phyloP scores from a whole-genome alignment of 1,284 basidiomycete species.

The Rhodotorula mucilaginosa region DNA sequence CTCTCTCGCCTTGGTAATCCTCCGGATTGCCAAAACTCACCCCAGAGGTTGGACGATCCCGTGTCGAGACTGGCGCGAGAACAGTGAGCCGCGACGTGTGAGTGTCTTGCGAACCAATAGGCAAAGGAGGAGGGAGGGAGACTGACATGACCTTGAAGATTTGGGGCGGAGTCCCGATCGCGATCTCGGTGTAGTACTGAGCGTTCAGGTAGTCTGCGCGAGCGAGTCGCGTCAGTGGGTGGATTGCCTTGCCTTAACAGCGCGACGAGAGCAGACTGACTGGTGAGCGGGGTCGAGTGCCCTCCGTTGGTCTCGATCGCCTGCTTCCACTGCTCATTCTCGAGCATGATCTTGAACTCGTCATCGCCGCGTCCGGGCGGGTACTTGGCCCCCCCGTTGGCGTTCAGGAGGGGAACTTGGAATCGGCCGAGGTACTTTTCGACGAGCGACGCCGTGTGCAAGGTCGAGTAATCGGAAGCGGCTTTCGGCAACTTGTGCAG shows the following conservation, averaged over 20 bases:
- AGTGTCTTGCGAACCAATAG: background rate
- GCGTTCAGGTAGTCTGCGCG: conserved; percentile 89
- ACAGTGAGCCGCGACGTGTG: background rate
- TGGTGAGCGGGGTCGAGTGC: conserved; percentile 84
- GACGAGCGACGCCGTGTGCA: conserved; percentile 62
- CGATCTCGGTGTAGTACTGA: conserved; percentile 90
- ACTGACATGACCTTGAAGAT: conserved; percentile 70
- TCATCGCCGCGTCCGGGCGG: conserved; percentile 35
- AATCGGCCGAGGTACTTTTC: conserved; percentile 78
- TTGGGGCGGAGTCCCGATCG: conserved; percentile 77
- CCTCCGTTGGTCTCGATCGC: conserved; percentile 61
- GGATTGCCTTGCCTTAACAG: no score
- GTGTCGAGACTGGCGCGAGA: conserved; percentile 20
- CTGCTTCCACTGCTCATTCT: conserved; percentile 57
- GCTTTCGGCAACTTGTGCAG: conserved; percentile 29
- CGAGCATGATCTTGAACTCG: conserved; percentile 47
- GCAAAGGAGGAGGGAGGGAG: conserved; percentile 55
- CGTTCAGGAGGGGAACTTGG: conserved; percentile 50
- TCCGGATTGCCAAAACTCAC: background rate
- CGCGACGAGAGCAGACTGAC: conserved; percentile 52
- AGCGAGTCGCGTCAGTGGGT: background rate
- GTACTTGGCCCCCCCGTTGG: conserved; percentile 42
- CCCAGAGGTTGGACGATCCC: conserved; percentile 80
- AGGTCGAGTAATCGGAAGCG: conserved; percentile 8
- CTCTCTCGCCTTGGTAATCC: background rate